Evolutionary conservation across 202 grass and related monocot species (phyloP).

Genomic region (Dendrocalamus latiflorus): DNA sequence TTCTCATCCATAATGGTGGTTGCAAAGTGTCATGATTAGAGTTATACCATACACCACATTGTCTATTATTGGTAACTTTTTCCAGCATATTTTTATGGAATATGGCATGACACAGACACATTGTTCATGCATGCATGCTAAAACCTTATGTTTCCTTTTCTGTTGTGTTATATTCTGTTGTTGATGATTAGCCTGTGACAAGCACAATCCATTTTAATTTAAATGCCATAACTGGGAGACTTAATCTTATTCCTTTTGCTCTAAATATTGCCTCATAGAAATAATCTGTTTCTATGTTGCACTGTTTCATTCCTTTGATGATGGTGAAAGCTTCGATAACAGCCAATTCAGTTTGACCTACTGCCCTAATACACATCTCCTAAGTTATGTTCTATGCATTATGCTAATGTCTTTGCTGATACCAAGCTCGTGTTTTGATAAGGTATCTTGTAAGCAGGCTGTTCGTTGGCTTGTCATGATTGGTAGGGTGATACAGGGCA

Average conservation of each 20-base stretch:
- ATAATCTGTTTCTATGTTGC: background rate
- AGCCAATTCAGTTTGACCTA: background rate
- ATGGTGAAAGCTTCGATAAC: background rate
- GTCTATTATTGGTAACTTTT: background rate
- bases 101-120: background rate
- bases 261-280: background rate
- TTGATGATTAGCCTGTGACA: background rate
- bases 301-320: background rate
- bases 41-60: background rate
- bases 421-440: background rate
- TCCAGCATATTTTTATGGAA: background rate
- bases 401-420: background rate
- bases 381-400: background rate
- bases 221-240: background rate
- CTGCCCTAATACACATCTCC: background rate
- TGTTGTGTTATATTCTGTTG: background rate
- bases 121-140: constrained; percentile 13
- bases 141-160: constrained; percentile 7
- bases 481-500: background rate
- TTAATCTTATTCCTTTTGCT: background rate
- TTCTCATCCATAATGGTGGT: background rate
- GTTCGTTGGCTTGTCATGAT: background rate
- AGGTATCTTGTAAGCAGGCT: background rate
- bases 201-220: background rate
- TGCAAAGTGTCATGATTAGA: background rate